These are phyloP conservation scores for Theileria annulata DNA, from an alignment of 169 alveolate genomes.

Conservation along the genomic window DNA sequence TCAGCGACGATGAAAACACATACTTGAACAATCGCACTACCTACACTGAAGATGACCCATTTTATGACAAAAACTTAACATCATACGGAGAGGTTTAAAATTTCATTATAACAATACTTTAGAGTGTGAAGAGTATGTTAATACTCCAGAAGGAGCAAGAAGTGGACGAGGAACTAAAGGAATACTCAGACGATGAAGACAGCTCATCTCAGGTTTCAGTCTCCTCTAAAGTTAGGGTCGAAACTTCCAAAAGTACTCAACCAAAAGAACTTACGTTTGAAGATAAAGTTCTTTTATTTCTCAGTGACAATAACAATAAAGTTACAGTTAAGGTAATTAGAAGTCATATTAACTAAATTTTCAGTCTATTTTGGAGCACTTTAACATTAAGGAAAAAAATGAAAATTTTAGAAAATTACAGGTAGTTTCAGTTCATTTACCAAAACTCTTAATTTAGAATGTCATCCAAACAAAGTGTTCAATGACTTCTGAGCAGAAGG, in stretches of 20 bases:
- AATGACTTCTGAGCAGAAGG: conserved; percentile 48
- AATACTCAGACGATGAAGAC: conserved; percentile 60
- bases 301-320: conserved; percentile 51
- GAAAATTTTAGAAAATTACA: conserved; percentile 56
- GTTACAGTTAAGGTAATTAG: conserved; percentile 57
- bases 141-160: conserved; percentile 59
- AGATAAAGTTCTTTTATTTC: conserved; percentile 30
- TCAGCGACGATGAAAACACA: conserved; percentile 61
- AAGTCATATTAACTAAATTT: not conserved
- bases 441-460: not conserved
- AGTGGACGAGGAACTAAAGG: conserved; percentile 62
- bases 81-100: conserved; percentile 54
- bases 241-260: conserved; percentile 16
- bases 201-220: conserved; percentile 56
- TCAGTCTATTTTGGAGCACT: conserved; percentile 53
- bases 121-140: conserved; percentile 42
- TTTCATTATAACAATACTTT: not conserved
- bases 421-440: not conserved
- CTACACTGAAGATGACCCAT: conserved; percentile 42
- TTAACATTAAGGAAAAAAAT: conserved; percentile 62
- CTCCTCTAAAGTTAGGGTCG: conserved; percentile 32
- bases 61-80: conserved; percentile 35
- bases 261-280: conserved; percentile 24
- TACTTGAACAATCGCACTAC: conserved; percentile 22
- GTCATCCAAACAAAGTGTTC: conserved; percentile 48